A percentile compares a stretch with the other conserved stretches of the same genome.
phyloP scores from a whole-genome alignment of 495 filamentous ascomycete genomes.

The Aspergillus campestris region DNA sequence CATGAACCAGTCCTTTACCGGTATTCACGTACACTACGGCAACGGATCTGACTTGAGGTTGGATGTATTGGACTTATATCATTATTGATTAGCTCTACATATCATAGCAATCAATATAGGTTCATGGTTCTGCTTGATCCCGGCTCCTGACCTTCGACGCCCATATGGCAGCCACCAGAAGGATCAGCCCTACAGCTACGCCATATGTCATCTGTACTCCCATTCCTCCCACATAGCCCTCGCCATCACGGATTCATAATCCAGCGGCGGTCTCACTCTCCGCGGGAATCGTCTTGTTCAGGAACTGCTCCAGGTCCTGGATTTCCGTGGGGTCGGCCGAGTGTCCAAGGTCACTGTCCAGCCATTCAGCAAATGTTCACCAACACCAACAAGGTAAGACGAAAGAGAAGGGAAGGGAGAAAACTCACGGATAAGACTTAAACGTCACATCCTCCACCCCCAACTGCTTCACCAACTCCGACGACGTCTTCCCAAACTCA shows the following conservation, averaged over 20 bases:
- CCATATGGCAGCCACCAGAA: slow-evolving; percentile 35
- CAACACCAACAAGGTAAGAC: slow-evolving; percentile 11
- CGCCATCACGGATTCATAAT: slow-evolving; percentile 33
- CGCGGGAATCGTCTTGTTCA: slow-evolving; percentile 54
- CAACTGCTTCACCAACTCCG: slow-evolving; percentile 50
- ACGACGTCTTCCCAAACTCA: slow-evolving; percentile 58
- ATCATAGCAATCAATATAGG: no score
- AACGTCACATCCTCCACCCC: slow-evolving; percentile 64
- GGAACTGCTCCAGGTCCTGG: slow-evolving; percentile 71
- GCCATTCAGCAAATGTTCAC: no score
- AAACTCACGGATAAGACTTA: slow-evolving; percentile 62
- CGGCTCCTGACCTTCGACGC: no score
- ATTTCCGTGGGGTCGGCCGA: slow-evolving; percentile 73
- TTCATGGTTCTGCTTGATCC: no score
- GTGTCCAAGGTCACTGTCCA: slow-evolving; percentile 66
- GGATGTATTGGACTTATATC: no score
- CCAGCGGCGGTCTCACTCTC: slow-evolving; percentile 47
- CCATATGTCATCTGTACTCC: slow-evolving; percentile 11
- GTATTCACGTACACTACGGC: no score
- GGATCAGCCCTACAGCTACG: slow-evolving; percentile 33
- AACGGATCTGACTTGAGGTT: no score
- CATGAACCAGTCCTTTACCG: no score
- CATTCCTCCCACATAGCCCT: not conserved
- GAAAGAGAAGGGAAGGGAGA: not conserved
- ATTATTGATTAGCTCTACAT: no score